These are phyloP conservation scores for Jasminum sambac DNA, from an alignment of 257 asterid genomes.

Conservation along the genomic window DNA sequence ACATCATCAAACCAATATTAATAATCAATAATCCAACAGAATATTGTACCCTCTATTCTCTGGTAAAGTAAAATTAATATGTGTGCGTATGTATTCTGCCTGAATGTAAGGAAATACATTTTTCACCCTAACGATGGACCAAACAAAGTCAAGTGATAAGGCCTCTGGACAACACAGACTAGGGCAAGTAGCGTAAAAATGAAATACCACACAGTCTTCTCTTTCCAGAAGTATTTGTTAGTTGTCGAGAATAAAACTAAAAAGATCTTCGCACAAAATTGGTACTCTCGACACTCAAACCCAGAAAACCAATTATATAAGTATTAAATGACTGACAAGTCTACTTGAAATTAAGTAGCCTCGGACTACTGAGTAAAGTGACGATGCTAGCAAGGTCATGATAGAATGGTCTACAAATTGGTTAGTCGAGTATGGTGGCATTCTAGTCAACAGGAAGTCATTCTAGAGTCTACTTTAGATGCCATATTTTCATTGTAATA, in stretches of 20 bases:
- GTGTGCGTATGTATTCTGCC: background rate
- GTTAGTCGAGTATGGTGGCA: background rate
- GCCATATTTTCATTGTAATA: background rate
- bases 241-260: background rate
- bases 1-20: background rate
- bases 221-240: background rate
- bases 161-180: background rate
- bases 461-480: background rate
- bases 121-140: background rate
- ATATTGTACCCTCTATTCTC: background rate
- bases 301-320: background rate
- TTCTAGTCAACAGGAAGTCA: background rate
- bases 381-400: background rate
- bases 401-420: background rate
- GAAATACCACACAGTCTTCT: background rate
- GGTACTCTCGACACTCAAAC: background rate
- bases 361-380: background rate
- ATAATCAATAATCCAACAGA: background rate
- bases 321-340: background rate
- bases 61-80: background rate
- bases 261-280: background rate
- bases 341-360: background rate
- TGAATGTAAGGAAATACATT: background rate
- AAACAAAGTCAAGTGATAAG: background rate
- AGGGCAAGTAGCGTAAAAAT: background rate